phyloP scores from a whole-genome alignment of 2,329 filamentous ascomycete genomes.

The Purpureocillium lavendulum region DNA sequence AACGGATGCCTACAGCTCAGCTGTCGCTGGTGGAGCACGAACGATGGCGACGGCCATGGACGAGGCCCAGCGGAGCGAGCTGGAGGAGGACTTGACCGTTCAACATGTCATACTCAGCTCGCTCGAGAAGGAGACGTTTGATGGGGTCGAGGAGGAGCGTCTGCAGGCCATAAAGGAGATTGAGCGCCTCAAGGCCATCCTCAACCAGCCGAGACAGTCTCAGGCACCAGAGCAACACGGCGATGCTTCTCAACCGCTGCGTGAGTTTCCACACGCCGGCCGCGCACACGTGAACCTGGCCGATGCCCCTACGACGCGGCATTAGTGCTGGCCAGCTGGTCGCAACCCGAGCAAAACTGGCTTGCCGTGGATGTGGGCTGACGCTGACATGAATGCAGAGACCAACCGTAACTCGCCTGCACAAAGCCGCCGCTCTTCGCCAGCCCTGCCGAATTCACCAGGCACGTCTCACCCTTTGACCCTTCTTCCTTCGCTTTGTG shows the following conservation, averaged over 20 bases:
- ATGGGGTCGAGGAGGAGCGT: conserved; percentile 21
- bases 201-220: conserved; percentile 11
- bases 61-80: conserved; percentile 21
- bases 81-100: conserved; percentile 32
- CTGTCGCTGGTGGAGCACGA: background rate
- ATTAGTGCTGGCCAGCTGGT: too few relatives aligned
- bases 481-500: background rate
- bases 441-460: background rate
- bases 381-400: background rate
- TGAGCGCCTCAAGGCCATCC: conserved; percentile 20
- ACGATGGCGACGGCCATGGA: conserved; percentile 2
- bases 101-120: conserved; percentile 34
- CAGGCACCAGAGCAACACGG: background rate
- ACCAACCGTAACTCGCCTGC: background rate
- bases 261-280: too few relatives aligned
- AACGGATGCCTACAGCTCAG: background rate
- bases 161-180: conserved; percentile 17
- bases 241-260: too few relatives aligned
- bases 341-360: too few relatives aligned
- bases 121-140: conserved; percentile 18
- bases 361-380: too few relatives aligned
- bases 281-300: too few relatives aligned
- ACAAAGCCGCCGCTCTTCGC: background rate
- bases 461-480: background rate
- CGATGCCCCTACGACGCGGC: too few relatives aligned